Percentiles rank a stretch among this genome's conserved stretches.
Conservation (phyloP, 2,329 filamentous ascomycete genomes). For the Claviceps pusilla region DNA sequence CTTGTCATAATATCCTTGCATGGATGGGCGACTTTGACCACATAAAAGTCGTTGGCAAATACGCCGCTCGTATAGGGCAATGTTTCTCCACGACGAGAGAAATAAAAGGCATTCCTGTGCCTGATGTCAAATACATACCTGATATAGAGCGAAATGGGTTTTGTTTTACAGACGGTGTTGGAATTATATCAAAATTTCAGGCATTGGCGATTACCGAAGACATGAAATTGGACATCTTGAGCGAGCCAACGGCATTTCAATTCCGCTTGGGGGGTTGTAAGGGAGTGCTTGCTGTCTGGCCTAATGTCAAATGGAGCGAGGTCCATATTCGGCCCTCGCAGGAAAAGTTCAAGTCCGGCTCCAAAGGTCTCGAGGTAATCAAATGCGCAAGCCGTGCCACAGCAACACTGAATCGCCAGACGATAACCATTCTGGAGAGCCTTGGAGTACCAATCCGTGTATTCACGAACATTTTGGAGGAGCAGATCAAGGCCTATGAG, state of each 20-base stretch:
- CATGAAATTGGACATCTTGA: conserved; percentile 42
- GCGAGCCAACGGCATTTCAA: conserved; percentile 69
- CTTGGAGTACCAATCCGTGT: conserved; percentile 54
- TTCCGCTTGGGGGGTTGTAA: conserved; percentile 89
- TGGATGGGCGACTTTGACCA: conserved; percentile 80
- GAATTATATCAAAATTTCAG: conserved; percentile 71
- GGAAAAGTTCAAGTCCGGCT: conserved; percentile 63
- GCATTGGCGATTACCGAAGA: conserved; percentile 60
- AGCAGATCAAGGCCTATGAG: conserved; percentile 55
- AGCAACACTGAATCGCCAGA: conserved; percentile 76
- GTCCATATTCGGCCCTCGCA: conserved; percentile 75
- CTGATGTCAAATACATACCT: conserved; percentile 42
- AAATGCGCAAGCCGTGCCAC: conserved; percentile 60
- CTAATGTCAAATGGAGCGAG: conserved; percentile 48
- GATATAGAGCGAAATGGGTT: conserved; percentile 57
- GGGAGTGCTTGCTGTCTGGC: conserved; percentile 67
- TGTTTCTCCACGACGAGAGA: conserved; percentile 88
- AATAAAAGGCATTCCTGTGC: conserved; percentile 48
- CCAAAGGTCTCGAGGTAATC: conserved; percentile 71
- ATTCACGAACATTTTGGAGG: conserved; percentile 52
- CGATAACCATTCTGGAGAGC: conserved; percentile 69
- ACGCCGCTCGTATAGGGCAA: conserved; percentile 77
- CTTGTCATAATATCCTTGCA: conserved; percentile 59
- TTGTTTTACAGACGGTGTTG: conserved; percentile 83
- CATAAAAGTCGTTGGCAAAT: conserved; percentile 76